Percentiles rank a stretch among this genome's conserved stretches.
phyloP scores from a whole-genome alignment of 371 early-diverging fungal genomes.

The Zancudomyces culisetae region DNA sequence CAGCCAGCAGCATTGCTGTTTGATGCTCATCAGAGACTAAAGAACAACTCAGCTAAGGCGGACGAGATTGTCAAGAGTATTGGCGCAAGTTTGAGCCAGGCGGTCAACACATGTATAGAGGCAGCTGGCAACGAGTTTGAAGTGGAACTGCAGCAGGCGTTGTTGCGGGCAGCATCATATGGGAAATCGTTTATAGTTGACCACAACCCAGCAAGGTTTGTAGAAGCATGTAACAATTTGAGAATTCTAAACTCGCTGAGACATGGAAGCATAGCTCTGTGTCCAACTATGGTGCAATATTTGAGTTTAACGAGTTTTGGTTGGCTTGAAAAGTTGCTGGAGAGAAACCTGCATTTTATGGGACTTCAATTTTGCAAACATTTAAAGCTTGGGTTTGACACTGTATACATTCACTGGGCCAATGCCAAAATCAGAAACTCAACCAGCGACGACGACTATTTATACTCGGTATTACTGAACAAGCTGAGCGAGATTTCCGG shows the following conservation, averaged over 20 bases:
- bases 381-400: conserved; percentile 52
- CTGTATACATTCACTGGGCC: conserved; percentile 87
- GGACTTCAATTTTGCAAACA: conserved; percentile 73
- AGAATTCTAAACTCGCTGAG: conserved; percentile 80
- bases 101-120: conserved; percentile 80
- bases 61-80: conserved; percentile 87
- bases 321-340: conserved; percentile 58
- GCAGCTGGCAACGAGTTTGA: conserved; percentile 83
- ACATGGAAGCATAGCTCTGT: conserved; percentile 67
- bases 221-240: conserved; percentile 63
- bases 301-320: conserved; percentile 52
- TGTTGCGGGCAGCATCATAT: conserved; percentile 82
- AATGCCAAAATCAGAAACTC: conserved; percentile 79
- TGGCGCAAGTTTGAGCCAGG: conserved; percentile 51
- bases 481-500: conserved; percentile 51
- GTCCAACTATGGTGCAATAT: conserved; percentile 67
- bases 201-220: conserved; percentile 69
- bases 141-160: conserved; percentile 44
- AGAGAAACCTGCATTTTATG: conserved; percentile 64
- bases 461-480: conserved; percentile 55
- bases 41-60: conserved; percentile 51
- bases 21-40: conserved; percentile 81
- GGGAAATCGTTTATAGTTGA: conserved; percentile 79
- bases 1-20: conserved; percentile 80
- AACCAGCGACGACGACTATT: conserved; percentile 65